These are phyloP conservation scores for Coemansia sp. DNA, from an alignment of 192 early-diverging fungal genomes.

Conservation along the genomic window DNA sequence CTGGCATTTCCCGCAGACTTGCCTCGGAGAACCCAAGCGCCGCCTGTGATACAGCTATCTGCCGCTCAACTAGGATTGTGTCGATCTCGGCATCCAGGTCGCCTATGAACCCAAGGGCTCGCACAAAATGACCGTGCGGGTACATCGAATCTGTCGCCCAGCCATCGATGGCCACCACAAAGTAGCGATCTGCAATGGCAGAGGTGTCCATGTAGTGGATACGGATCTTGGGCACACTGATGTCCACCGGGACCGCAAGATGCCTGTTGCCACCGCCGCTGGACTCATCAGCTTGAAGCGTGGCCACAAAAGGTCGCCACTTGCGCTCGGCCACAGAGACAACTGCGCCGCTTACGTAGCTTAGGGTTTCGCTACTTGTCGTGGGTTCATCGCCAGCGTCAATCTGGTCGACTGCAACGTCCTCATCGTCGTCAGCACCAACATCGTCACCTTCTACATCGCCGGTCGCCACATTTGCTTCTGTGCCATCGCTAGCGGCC, in stretches of 20 bases:
- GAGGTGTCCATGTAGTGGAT: constrained; percentile 65
- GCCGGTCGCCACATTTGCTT: neutral
- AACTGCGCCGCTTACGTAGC: constrained; percentile 43
- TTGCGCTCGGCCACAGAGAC: constrained; percentile 65
- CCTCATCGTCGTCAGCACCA: constrained; percentile 1
- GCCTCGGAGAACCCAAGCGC: constrained; percentile 67
- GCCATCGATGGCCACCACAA: constrained; percentile 72
- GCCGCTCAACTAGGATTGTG: constrained; percentile 73
- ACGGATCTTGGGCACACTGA: constrained; percentile 71
- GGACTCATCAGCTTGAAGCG: constrained; percentile 62
- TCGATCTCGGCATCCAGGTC: constrained; percentile 72
- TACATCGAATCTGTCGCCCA: constrained; percentile 72
- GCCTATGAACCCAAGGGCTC: constrained; percentile 64
- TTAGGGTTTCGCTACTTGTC: constrained; percentile 1
- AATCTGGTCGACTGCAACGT: constrained; percentile 19
- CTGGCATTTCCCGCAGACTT: constrained; percentile 67
- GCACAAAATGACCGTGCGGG: constrained; percentile 76
- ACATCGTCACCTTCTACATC: constrained; percentile 1
- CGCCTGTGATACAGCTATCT: constrained; percentile 72
- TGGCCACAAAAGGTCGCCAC: constrained; percentile 78
- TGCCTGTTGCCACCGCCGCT: constrained; percentile 56
- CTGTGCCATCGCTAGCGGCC: neutral
- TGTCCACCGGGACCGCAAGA: constrained; percentile 68
- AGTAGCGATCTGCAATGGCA: constrained; percentile 59
- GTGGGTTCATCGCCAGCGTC: constrained; percentile 30